phyloP scores from a whole-genome alignment of 306 rosid species.

The Vachellia pachyceras region DNA sequence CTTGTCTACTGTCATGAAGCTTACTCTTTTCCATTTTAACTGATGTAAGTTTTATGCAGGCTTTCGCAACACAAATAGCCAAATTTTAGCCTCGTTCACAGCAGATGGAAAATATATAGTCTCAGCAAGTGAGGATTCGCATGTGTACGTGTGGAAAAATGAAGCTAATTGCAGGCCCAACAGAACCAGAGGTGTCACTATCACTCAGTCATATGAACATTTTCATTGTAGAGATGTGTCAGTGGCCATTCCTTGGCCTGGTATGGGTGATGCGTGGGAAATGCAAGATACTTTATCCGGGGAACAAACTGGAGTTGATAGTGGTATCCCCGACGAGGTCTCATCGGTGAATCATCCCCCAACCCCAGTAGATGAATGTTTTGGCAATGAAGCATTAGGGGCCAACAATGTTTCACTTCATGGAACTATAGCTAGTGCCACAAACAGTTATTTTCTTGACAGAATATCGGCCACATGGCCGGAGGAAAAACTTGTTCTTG shows the following conservation, averaged over 20 bases:
- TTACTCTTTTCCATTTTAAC: conserved; percentile 33
- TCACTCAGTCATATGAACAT: conserved; percentile 79
- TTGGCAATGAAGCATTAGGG: conserved; percentile 54
- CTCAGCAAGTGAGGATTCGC: conserved; percentile 95
- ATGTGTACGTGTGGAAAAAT: conserved; percentile 93
- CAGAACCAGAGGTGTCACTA: conserved; percentile 74
- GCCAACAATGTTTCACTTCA: conserved; percentile 74
- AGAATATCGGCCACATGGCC: conserved; percentile 97
- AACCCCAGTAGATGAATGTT: conserved; percentile 82
- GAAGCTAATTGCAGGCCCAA: conserved; percentile 90
- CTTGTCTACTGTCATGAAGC: conserved; percentile 7
- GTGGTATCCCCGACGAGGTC: conserved; percentile 54
- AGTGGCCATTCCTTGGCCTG: conserved; percentile 95
- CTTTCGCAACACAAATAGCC: conserved; percentile 82
- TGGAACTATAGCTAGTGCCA: conserved; percentile 81
- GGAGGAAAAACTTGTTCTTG: conserved; percentile 75
- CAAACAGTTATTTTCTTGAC: conserved; percentile 88
- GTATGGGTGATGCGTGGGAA: conserved; percentile 74
- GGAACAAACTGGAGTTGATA: conserved; percentile 61
- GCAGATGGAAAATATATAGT: conserved; percentile 82
- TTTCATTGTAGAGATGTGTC: conserved; percentile 95
- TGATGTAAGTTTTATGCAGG: conserved; percentile 61
- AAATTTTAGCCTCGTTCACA: conserved; percentile 85
- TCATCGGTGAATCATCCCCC: conserved; percentile 89
- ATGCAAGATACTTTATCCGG: conserved; percentile 50